Percentiles rank a stretch among this genome's conserved stretches.
phyloP scores from a whole-genome alignment of 768 basidiomycete genomes.

The Candolleomyces efflorescens region DNA sequence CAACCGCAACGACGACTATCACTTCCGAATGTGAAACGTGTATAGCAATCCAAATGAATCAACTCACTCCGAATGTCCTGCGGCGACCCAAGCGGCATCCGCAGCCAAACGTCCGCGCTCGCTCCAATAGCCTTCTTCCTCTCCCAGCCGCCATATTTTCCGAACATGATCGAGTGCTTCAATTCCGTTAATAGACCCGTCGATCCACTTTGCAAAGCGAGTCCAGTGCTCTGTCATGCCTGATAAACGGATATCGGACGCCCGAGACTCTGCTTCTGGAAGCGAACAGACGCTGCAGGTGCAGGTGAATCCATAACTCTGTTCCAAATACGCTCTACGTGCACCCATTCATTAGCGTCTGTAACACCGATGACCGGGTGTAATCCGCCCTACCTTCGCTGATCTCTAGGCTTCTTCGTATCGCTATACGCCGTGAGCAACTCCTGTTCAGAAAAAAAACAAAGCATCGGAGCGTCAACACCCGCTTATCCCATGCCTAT shows the following conservation, averaged over 20 bases:
- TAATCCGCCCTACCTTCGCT: constrained; percentile 45
- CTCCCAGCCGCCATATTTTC: constrained; percentile 53
- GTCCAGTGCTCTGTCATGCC: constrained; percentile 42
- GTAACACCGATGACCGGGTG: no score
- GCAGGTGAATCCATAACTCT: constrained; percentile 57
- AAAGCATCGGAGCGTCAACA: neutral
- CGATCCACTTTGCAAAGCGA: constrained; percentile 48
- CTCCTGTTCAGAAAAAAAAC: constrained; percentile 35
- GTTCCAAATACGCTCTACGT: constrained; percentile 45
- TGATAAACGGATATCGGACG: constrained; percentile 48
- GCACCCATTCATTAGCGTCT: no score
- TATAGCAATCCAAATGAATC: neutral
- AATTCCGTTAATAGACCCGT: constrained; percentile 35
- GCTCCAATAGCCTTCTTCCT: constrained; percentile 63
- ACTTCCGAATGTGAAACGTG: no score
- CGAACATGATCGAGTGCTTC: constrained; percentile 46
- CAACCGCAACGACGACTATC: no score
- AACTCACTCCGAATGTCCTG: constrained; percentile 60
- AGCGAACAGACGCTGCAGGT: constrained; percentile 57
- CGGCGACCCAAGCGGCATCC: constrained; percentile 57
- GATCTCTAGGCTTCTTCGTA: constrained; percentile 47
- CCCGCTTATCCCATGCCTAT: neutral
- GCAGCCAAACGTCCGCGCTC: constrained; percentile 60
- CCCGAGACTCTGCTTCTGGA: constrained; percentile 38
- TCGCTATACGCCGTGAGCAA: constrained; percentile 58